Base-by-base conservation (phyloP, 805 yeast genomes). In the Saccharomycopsis synnaedendra region DNA sequence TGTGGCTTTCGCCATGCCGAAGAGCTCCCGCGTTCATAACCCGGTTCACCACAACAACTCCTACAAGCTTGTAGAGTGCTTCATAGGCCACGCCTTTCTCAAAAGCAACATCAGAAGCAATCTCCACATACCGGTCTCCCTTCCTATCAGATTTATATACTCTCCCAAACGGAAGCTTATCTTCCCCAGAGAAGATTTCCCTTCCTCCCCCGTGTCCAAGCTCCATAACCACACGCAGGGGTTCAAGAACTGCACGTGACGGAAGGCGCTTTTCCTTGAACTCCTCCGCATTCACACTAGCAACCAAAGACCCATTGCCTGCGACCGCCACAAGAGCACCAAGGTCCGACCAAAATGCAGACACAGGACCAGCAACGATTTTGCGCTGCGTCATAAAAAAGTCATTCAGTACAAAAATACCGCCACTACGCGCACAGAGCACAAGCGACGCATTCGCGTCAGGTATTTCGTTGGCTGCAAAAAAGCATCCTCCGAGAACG, bases 131-230 rank as follows among this genome's bases (percentile, higher is more conserved):
- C 4, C 83, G 76, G 0, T 96, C 87, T 52, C 97, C 97, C 55
- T 87, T 85, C 11, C 84, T 84, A 63, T 89, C 87, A 2, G 96
- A 86, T 58, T 90, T 89, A 58, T 90, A 69, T 27, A 90, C 64
- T 0, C 85, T 71, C 9, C 97, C 98, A 60, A 62, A 80, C 19
- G 19, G 19, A 19, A 19, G 19, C 19, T 19, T 19, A 19, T 19
- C 19, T 19, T 19, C 19, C 19, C 19, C 19, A 19, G 19, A 19
- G 19, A 19, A 19, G 57, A 85, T 89, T 5, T 39, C n/a, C 7
- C 36, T 8, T 10, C 64, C 58, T n/a, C 72, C 76, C 1, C 57
- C 7, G 10, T 33, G 40, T 9, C 27, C 11, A 19, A 19, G 19
- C 19, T 19, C 19, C 19, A 19, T 19, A 19, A 19, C 19, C 4